phyloP scores from a whole-genome alignment of 208 protist genomes.

The Endotrypanum monterogeii region DNA sequence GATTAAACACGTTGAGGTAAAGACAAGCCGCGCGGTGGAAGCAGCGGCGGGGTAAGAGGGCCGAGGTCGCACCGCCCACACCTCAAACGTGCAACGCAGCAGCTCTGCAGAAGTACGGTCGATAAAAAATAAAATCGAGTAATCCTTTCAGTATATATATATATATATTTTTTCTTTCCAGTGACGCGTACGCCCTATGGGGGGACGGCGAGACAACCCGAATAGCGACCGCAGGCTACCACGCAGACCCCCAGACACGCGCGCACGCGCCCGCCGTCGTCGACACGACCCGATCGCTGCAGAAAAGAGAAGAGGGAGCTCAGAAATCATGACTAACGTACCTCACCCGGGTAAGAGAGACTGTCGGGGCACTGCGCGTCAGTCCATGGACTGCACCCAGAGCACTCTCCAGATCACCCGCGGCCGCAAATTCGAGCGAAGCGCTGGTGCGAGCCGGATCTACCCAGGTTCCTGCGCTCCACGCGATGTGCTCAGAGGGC shows the following conservation, averaged over 20 bases:
- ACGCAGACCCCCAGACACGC: neutral
- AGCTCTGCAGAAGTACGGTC: neutral
- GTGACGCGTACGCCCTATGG: too few species aligned
- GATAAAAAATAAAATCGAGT: neutral
- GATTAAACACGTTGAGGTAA: neutral
- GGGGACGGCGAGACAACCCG: neutral
- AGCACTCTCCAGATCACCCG: slow-evolving; percentile 1
- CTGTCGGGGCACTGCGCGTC: neutral
- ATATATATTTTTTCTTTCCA: too few species aligned
- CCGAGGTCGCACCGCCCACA: neutral
- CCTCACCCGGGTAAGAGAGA: slow-evolving; percentile 7
- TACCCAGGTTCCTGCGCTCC: slow-evolving; percentile 7
- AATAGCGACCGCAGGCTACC: neutral
- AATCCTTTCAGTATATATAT: neutral
- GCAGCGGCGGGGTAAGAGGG: neutral
- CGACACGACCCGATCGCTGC: neutral
- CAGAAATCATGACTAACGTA: slow-evolving; percentile 21
- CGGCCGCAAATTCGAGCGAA: neutral
- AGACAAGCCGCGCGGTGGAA: neutral
- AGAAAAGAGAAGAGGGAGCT: neutral
- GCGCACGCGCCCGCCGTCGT: neutral
- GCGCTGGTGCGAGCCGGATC: slow-evolving; percentile 1
- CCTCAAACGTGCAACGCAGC: neutral
- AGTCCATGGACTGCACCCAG: slow-evolving; percentile 1
- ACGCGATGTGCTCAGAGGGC: neutral